A percentile compares a stretch with the other conserved stretches of the same genome.
phyloP scores from a whole-genome alignment of 495 filamentous ascomycete genomes.

The Aspergillus conjunctus region DNA sequence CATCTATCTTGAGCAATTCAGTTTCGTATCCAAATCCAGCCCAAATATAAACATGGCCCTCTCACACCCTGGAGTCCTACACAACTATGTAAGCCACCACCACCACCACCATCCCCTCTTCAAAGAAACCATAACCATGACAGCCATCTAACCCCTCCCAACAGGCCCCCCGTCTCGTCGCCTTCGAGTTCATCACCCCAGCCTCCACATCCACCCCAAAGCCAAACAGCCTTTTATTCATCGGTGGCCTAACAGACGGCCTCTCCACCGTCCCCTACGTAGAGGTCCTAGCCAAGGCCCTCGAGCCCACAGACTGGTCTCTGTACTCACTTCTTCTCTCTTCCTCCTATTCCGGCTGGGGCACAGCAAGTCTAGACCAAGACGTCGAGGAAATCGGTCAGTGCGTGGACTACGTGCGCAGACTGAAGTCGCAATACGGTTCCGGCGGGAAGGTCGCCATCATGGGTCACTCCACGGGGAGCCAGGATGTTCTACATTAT shows the following conservation, averaged over 20 bases:
- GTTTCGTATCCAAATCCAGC: neutral
- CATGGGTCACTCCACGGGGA: slow-evolving; percentile 87
- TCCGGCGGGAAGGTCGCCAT: slow-evolving; percentile 64
- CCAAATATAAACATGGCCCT: slow-evolving; percentile 16
- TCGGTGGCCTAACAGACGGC: slow-evolving; percentile 83
- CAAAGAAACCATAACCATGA: no score
- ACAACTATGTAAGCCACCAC: slow-evolving; percentile 40
- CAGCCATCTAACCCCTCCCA: slow-evolving; percentile 18
- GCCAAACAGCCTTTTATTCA: slow-evolving; percentile 74
- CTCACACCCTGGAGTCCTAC: slow-evolving; percentile 39
- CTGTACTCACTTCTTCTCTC: slow-evolving; percentile 63
- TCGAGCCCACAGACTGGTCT: slow-evolving; percentile 61
- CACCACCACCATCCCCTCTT: neutral
- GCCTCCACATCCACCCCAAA: slow-evolving; percentile 34
- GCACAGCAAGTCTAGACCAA: slow-evolving; percentile 62
- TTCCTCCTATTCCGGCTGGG: slow-evolving; percentile 74
- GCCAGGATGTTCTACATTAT: slow-evolving; percentile 85
- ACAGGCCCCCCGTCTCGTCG: slow-evolving; percentile 56
- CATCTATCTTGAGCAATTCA: neutral
- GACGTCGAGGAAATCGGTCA: slow-evolving; percentile 75
- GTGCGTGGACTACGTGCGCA: slow-evolving; percentile 70
- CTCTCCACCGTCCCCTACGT: slow-evolving; percentile 69
- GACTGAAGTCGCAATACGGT: slow-evolving; percentile 16
- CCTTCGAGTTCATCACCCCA: slow-evolving; percentile 59
- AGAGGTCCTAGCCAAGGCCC: slow-evolving; percentile 50